Conservation (phyloP, 306 rosid species). For the Begonia fuchsioides region DNA sequence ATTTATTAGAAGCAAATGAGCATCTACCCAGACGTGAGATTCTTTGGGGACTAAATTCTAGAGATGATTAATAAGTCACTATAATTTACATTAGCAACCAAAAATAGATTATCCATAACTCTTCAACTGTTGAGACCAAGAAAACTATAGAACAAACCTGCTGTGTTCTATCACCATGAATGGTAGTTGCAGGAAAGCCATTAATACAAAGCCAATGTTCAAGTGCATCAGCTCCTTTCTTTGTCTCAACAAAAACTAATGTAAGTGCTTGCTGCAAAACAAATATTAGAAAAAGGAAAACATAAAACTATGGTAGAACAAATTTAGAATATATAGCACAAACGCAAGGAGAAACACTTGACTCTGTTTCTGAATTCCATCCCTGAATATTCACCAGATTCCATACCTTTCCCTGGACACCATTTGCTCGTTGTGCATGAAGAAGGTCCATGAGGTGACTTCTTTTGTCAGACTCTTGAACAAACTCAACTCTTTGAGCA, state of each 20-base stretch:
- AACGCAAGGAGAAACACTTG: background rate
- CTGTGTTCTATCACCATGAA: slow-evolving; percentile 92
- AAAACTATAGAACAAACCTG: slow-evolving; percentile 30
- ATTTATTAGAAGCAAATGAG: background rate
- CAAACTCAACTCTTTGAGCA: slow-evolving; percentile 85
- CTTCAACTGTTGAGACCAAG: background rate
- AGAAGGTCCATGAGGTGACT: slow-evolving; percentile 97
- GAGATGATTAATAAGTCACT: background rate
- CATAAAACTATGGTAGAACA: too few species aligned
- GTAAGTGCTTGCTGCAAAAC: slow-evolving; percentile 78
- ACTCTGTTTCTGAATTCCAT: background rate
- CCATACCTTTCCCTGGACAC: slow-evolving; percentile 49
- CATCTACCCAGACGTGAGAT: background rate
- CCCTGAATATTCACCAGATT: background rate
- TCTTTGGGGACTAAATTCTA: background rate
- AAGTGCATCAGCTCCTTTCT: slow-evolving; percentile 90
- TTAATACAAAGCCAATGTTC: slow-evolving; percentile 76
- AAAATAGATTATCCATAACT: too few species aligned
- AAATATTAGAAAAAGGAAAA: background rate
- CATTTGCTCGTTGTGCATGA: slow-evolving; percentile 87
- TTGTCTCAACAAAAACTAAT: slow-evolving; percentile 92
- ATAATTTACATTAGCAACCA: background rate
- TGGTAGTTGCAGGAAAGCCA: slow-evolving; percentile 92
- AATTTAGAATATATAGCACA: too few species aligned
- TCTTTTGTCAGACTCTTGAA: slow-evolving; percentile 81